Evolutionary conservation across 139 green algal species (phyloP).

Genomic region (Zygnema circumcarinatum): DNA sequence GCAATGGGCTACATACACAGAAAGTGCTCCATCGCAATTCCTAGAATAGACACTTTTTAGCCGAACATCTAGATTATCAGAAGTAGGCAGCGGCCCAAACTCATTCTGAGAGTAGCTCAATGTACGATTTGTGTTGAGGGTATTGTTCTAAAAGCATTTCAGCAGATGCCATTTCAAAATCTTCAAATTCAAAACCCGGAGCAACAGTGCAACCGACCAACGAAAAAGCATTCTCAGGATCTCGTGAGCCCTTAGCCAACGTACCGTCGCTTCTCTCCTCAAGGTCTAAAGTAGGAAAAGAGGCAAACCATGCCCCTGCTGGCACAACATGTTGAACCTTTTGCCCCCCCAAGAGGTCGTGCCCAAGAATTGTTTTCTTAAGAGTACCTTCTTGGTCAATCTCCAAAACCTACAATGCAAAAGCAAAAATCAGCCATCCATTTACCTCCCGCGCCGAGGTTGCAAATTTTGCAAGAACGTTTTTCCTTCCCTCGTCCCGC

Average conservation of each 20-base stretch:
- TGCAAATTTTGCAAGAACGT: too few species aligned
- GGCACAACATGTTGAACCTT: slow-evolving; percentile 42
- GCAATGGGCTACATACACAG: too few species aligned
- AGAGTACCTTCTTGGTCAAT: slow-evolving; percentile 37
- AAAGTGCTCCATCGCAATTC: too few species aligned
- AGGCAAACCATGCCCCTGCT: slow-evolving; percentile 43
- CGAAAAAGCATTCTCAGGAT: slow-evolving; percentile 46
- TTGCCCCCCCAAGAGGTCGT: slow-evolving; percentile 36
- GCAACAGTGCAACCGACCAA: slow-evolving; percentile 57
- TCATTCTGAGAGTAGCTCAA: not conserved
- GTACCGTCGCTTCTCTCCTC: not conserved
- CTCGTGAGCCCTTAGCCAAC: not conserved
- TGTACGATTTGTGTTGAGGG: slow-evolving; percentile 31
- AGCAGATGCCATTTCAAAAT: slow-evolving; percentile 51
- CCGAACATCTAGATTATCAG: too few species aligned
- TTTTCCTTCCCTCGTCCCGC: not conserved
- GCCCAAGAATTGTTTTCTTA: slow-evolving; percentile 33
- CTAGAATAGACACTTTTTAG: too few species aligned
- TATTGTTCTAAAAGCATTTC: slow-evolving; percentile 36
- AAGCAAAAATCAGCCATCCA: too few species aligned
- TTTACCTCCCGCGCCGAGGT: too few species aligned
- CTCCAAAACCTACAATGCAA: slow-evolving; percentile 32
- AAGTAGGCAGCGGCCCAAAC: too few species aligned
- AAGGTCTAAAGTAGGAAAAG: slow-evolving; percentile 43
- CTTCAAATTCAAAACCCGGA: slow-evolving; percentile 56